Evolutionary conservation across 352 stramenopile genomes (phyloP).

Genomic region (Globisporangium uncinulatum): DNA sequence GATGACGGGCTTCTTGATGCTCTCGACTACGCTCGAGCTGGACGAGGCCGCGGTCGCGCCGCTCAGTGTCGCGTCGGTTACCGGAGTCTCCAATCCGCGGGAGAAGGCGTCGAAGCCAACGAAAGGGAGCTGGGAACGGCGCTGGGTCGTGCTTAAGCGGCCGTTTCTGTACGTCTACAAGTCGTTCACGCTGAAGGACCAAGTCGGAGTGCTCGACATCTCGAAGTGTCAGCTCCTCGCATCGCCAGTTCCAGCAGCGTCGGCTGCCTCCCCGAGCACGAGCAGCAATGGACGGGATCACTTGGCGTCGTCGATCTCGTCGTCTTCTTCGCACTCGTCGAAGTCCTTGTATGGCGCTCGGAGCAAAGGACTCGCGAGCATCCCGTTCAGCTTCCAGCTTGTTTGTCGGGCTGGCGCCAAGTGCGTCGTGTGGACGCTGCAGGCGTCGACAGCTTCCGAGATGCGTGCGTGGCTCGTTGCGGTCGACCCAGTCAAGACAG

Average conservation of each 20-base stretch:
- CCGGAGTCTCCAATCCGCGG: background rate
- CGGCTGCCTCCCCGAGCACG: background rate
- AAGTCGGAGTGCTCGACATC: constrained; percentile 69
- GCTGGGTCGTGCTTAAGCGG: constrained; percentile 78
- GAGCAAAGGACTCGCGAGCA: constrained; percentile 5
- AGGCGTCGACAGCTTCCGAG: constrained; percentile 60
- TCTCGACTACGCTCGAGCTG: constrained; percentile 39
- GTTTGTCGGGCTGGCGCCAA: constrained; percentile 41
- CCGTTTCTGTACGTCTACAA: constrained; percentile 77
- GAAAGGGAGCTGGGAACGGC: constrained; percentile 42
- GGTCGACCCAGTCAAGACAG: constrained; percentile 68
- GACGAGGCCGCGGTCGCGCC: constrained; percentile 35
- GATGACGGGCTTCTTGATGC: constrained; percentile 75
- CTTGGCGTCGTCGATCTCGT: constrained; percentile 5
- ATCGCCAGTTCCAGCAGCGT: background rate
- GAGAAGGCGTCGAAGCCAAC: constrained; percentile 3
- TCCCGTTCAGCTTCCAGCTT: constrained; percentile 71
- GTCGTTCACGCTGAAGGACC: constrained; percentile 56
- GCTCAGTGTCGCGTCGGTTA: constrained; percentile 10
- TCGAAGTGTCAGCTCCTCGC: constrained; percentile 57
- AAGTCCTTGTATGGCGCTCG: background rate
- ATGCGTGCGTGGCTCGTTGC: constrained; percentile 66
- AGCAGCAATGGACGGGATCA: background rate
- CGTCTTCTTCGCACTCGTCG: constrained; percentile 1
- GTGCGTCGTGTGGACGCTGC: constrained; percentile 66